Conservation (phyloP, 2,329 filamentous ascomycete genomes). For the Myotisia sp. region DNA sequence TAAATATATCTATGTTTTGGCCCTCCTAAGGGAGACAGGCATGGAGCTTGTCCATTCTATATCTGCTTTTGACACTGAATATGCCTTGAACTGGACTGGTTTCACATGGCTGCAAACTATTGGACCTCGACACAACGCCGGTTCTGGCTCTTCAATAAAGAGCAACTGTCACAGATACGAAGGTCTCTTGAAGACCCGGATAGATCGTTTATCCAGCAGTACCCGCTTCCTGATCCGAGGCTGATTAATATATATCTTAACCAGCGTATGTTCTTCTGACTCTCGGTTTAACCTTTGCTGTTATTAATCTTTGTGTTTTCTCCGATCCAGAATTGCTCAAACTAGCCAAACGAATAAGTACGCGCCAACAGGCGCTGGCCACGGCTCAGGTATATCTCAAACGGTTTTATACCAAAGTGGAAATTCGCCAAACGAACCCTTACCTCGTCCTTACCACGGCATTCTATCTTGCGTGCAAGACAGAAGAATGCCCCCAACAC, state of each 20-base stretch:
- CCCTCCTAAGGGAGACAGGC: too few relatives aligned
- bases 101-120: constrained; percentile 77
- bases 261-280: constrained; percentile 47
- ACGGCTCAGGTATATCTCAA: constrained; percentile 92
- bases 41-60: too few relatives aligned
- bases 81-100: background rate
- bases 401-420: constrained; percentile 80
- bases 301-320: background rate
- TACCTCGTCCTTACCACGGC: constrained; percentile 88
- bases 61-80: constrained; percentile 1
- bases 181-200: constrained; percentile 66
- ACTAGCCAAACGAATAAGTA: constrained; percentile 66
- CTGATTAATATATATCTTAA: constrained; percentile 86
- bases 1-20: too few relatives aligned
- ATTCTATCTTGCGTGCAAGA: constrained; percentile 90
- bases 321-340: constrained; percentile 41
- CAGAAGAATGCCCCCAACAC: constrained; percentile 94
- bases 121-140: constrained; percentile 88
- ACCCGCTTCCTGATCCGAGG: constrained; percentile 65
- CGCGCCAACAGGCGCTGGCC: constrained; percentile 82
- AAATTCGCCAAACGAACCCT: constrained; percentile 83
- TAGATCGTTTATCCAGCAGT: constrained; percentile 58
- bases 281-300: background rate
- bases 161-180: constrained; percentile 61
- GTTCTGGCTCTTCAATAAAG: constrained; percentile 80